Conservation (phyloP, 257 asterid species). For the Ilex asprella region DNA sequence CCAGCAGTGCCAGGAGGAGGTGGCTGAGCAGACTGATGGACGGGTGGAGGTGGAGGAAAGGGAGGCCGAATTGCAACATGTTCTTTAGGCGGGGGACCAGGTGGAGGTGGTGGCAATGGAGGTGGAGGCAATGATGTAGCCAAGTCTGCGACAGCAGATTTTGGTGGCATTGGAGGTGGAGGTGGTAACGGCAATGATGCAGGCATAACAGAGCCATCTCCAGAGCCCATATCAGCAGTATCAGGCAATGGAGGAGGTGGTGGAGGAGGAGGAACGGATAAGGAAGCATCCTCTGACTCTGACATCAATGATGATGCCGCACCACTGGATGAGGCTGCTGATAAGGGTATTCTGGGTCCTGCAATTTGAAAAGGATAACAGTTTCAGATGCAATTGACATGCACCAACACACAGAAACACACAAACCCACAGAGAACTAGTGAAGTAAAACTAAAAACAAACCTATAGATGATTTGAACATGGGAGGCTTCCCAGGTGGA, state of each 20-base stretch:
- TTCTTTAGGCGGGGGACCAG: constrained; percentile 91
- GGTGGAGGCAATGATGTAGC: constrained; percentile 47
- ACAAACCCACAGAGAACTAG: neutral
- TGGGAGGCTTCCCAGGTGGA: constrained; percentile 98
- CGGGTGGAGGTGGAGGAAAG: constrained; percentile 60
- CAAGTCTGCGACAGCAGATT: constrained; percentile 42
- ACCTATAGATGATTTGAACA: constrained; percentile 96
- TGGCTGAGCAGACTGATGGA: constrained; percentile 54
- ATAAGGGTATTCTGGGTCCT: constrained; percentile 87
- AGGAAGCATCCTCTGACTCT: constrained; percentile 51
- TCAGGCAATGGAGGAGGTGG: constrained; percentile 76
- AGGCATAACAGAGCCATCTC: constrained; percentile 46
- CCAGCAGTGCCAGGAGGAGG: constrained; percentile 61
- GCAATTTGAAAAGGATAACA: constrained; percentile 16
- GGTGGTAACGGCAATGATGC: constrained; percentile 78
- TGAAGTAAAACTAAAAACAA: constrained; percentile 7
- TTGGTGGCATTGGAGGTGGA: constrained; percentile 86
- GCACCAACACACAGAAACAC: neutral
- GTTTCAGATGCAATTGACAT: neutral
- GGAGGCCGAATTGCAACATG: constrained; percentile 37
- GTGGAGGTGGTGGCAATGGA: constrained; percentile 74
- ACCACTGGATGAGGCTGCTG: constrained; percentile 67
- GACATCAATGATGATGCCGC: constrained; percentile 58
- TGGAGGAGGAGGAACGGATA: constrained; percentile 52
- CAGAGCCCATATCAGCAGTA: constrained; percentile 44